Evolutionary conservation across 768 basidiomycete genomes (phyloP).

Genomic region (Imleria badia): DNA sequence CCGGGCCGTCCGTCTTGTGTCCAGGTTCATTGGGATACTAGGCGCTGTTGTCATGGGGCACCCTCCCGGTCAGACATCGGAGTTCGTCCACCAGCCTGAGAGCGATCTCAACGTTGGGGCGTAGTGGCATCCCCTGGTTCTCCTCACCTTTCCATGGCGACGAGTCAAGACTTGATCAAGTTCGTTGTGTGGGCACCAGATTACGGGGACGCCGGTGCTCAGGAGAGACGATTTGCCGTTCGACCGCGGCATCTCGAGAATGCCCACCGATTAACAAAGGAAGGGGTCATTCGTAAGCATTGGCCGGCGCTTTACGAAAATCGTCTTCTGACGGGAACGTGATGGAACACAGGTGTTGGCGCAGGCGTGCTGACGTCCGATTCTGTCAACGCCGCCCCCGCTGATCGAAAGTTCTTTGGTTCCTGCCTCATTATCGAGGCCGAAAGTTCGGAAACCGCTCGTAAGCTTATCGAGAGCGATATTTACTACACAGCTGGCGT

Average conservation of each 20-base stretch:
- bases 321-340: slow-evolving; percentile 9
- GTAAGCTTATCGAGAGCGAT: slow-evolving; percentile 24
- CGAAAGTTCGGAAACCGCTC: slow-evolving; percentile 46
- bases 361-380: slow-evolving; percentile 58
- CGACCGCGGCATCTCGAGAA: slow-evolving; percentile 50
- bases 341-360: slow-evolving; percentile 44
- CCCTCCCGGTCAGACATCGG: background rate
- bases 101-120: background rate
- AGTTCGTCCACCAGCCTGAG: background rate
- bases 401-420: slow-evolving; percentile 57
- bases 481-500: slow-evolving; percentile 24
- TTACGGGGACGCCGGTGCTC: slow-evolving; percentile 53
- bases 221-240: slow-evolving; percentile 52
- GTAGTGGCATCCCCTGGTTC: background rate
- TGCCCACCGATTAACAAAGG: slow-evolving; percentile 34
- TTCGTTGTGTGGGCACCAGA: slow-evolving; percentile 71
- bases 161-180: slow-evolving; percentile 15
- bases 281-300: slow-evolving; percentile 52
- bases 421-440: slow-evolving; percentile 57
- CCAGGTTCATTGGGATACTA: no score
- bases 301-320: background rate
- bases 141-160: slow-evolving; percentile 15
- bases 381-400: slow-evolving; percentile 45
- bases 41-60: background rate
- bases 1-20: slow-evolving; percentile 2